Conservation (phyloP, 1,139 yeast species). For the Suhomyces anneliseae region DNA sequence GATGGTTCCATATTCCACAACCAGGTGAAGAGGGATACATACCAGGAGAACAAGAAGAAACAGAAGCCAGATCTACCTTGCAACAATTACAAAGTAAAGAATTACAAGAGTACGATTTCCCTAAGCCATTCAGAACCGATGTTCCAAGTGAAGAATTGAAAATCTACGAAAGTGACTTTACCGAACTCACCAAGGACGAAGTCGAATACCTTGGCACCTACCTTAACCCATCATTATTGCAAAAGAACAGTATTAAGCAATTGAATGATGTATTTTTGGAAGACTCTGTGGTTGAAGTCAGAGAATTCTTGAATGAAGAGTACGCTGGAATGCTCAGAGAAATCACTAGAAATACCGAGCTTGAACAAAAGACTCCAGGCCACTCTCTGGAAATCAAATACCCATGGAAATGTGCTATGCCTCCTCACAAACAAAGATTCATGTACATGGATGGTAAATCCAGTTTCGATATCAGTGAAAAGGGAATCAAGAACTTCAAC, state of each 20-base stretch:
- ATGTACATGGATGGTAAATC: constrained; percentile 76
- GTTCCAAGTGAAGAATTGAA: constrained; percentile 31
- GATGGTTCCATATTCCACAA: constrained; percentile 99
- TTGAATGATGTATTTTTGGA: constrained; percentile 57
- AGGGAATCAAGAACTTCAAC: constrained; percentile 27
- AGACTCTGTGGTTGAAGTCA: constrained; percentile 70
- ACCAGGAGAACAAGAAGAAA: constrained; percentile 75
- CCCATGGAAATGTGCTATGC: constrained; percentile 92
- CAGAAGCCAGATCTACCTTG: constrained; percentile 74
- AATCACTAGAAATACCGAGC: constrained; percentile 52
- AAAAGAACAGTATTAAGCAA: constrained; percentile 35
- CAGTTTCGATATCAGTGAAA: constrained; percentile 28
- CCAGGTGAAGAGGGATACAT: constrained; percentile 82
- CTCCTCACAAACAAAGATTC: constrained; percentile 91
- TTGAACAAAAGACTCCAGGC: constrained; percentile 60
- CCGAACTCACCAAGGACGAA: constrained; percentile 36
- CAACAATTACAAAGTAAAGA: constrained; percentile 79
- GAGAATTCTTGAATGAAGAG: constrained; percentile 59
- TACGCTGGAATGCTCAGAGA: constrained; percentile 49
- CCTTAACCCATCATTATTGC: constrained; percentile 58
- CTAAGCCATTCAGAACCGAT: constrained; percentile 50
- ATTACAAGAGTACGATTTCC: constrained; percentile 79
- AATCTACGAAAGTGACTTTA: constrained; percentile 20
- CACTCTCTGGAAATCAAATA: constrained; percentile 52
- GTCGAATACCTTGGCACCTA: constrained; percentile 47